Evolutionary conservation across 2,329 filamentous ascomycete genomes (phyloP), one percentile per base, ranked within the genome.

Genomic region (Trichoderma atroviride): DNA sequence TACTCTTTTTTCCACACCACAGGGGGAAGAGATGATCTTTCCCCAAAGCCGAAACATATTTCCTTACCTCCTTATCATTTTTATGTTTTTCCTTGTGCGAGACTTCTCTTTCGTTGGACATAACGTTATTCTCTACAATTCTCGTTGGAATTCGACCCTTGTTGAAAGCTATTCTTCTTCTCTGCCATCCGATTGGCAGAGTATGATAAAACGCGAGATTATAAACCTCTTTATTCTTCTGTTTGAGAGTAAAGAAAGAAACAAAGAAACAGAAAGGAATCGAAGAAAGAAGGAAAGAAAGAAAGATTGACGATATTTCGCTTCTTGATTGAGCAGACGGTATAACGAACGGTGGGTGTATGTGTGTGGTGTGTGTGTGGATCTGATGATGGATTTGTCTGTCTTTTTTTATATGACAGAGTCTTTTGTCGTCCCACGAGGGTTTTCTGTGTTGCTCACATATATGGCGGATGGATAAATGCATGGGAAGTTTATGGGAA

Each of bases 91-190:
- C 50, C 40, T 35, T 43, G 61, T 64, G 61, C 61, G 61, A 56
- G 61, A 56, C 35, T 70, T 58, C 29, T n/a, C 22, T 52, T 61
- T 56, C 47, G 24, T 61, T 70, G 58, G 64, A 70, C 69, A 70
- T 70, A 68, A 47, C 50, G 33, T 53, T 58, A 55, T 57, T 33
- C 35, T 67, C 47, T 19, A 59, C 33, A 31, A 11, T 27, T 9
- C 40, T 24, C 24, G 19, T 29, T 57, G 24, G 57, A 37, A 60
- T 53, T 31, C 11, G 35, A n/a, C 13, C 6, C 5, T 10, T 43
- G 40, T 13, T n/a, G 14, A 9, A 43, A 43, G 40, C 40, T n/a
- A n/a, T 43, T 43, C 9, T n/a, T 11, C 4, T 11, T 22, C 29
- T 43, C 19, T 43, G 24, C 16, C n/a, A 11, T 64, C 33, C 5